Percentiles rank a stretch among this genome's conserved stretches.
These are phyloP conservation scores for Talaromyces rugulosus DNA, from an alignment of 2,329 filamentous ascomycete species.

Conservation along the genomic window DNA sequence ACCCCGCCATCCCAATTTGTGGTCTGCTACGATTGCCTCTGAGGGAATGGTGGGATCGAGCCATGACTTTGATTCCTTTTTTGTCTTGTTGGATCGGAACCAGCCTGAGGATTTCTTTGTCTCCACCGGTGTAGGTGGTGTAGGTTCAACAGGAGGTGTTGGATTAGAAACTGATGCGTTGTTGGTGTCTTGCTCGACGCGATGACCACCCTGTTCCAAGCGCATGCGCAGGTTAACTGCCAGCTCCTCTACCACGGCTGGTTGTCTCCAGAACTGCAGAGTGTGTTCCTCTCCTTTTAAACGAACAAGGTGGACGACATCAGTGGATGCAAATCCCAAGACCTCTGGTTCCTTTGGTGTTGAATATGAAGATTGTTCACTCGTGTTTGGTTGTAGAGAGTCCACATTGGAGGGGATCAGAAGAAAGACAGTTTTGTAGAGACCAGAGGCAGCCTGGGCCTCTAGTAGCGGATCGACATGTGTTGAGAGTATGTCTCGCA, in stretches of 20 bases:
- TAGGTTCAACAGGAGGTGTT: not conserved
- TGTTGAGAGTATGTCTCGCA: conserved; percentile 34
- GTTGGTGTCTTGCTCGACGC: conserved; percentile 11
- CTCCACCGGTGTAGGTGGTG: not conserved
- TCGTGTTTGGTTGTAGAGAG: conserved; percentile 20
- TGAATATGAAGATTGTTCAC: conserved; percentile 14
- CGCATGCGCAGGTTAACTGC: conserved; percentile 28
- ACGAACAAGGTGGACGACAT: conserved; percentile 35
- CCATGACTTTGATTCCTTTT: conserved; percentile 16
- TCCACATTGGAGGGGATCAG: conserved; percentile 42
- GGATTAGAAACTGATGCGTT: not conserved
- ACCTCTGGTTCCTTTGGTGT: conserved; percentile 26
- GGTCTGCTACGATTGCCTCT: conserved; percentile 21
- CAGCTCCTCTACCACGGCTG: conserved; percentile 38
- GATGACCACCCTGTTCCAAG: conserved; percentile 21
- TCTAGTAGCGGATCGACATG: conserved; percentile 41
- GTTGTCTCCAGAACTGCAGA: conserved; percentile 42
- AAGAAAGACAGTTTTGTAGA: conserved; percentile 41
- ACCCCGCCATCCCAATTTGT: conserved; percentile 27
- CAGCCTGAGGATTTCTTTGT: conserved; percentile 7
- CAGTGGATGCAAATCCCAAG: conserved; percentile 36
- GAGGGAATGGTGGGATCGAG: conserved; percentile 7
- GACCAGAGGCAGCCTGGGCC: conserved; percentile 36
- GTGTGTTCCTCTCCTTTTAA: conserved; percentile 37
- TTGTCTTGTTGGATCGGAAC: conserved; percentile 5